Conservation (phyloP, 306 rosid species). For the Oemleria cerasiformis region DNA sequence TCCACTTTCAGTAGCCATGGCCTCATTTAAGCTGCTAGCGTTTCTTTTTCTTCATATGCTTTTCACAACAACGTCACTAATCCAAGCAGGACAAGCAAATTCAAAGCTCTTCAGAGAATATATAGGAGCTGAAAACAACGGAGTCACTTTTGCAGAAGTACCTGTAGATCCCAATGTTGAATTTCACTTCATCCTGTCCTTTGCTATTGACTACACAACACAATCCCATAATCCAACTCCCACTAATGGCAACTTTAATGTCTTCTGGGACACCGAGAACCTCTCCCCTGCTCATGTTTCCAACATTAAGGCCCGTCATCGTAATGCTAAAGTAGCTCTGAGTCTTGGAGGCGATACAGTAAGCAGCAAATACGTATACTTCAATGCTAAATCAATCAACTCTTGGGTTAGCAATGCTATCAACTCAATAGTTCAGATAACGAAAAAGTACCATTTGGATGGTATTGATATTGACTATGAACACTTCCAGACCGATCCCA, state of each 20-base stretch:
- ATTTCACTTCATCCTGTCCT: conserved; percentile 31
- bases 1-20: conserved; percentile 5
- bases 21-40: neutral
- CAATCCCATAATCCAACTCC: conserved; percentile 16
- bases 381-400: conserved; percentile 13
- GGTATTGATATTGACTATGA: conserved; percentile 38
- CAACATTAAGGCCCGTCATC: conserved; percentile 19
- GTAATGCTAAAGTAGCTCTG: conserved; percentile 32
- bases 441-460: conserved; percentile 12
- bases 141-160: conserved; percentile 21
- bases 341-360: conserved; percentile 35
- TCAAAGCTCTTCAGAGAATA: conserved; percentile 31
- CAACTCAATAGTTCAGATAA: conserved; percentile 12
- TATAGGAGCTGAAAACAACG: conserved; percentile 25
- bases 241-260: conserved; percentile 31
- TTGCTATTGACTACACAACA: conserved; percentile 27
- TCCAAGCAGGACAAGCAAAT: conserved; percentile 21
- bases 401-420: conserved; percentile 36
- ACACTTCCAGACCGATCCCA: conserved; percentile 31
- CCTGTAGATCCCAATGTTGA: conserved; percentile 22
- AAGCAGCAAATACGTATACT: neutral
- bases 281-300: conserved; percentile 31
- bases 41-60: conserved; percentile 19
- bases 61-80: neutral
- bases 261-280: conserved; percentile 32